phyloP scores from a whole-genome alignment of 371 early-diverging fungal genomes.

The Mortierella sp. region DNA sequence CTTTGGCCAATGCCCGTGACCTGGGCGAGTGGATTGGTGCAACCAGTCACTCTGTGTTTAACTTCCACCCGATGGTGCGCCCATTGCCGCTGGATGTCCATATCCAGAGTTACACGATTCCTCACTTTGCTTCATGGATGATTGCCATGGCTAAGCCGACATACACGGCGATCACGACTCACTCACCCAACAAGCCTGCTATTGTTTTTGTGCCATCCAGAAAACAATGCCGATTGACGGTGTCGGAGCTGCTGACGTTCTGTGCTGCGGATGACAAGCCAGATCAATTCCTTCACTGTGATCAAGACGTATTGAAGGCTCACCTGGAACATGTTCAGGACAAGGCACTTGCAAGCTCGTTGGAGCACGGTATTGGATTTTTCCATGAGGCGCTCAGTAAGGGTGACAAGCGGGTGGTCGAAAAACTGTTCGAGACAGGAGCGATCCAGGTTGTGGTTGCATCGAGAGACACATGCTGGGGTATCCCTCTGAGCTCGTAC shows the following conservation, averaged over 20 bases:
- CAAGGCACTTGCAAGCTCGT: constrained; percentile 72
- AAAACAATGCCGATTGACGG: constrained; percentile 91
- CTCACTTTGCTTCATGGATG: constrained; percentile 95
- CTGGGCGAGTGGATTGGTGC: constrained; percentile 97
- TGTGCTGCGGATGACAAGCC: constrained; percentile 81
- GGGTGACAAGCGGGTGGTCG: constrained; percentile 79
- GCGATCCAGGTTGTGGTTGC: constrained; percentile 92
- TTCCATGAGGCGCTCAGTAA: constrained; percentile 89
- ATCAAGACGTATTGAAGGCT: constrained; percentile 70
- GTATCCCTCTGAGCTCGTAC: constrained; percentile 79
- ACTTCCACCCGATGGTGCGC: constrained; percentile 94
- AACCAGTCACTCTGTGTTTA: constrained; percentile 79
- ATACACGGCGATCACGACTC: constrained; percentile 78
- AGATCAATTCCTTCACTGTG: constrained; percentile 78
- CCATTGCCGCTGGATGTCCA: constrained; percentile 94
- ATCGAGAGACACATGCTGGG: constrained; percentile 92
- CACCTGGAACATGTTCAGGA: constrained; percentile 77
- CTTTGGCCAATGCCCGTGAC: constrained; percentile 95
- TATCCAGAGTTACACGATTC: constrained; percentile 89
- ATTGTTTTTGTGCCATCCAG: constrained; percentile 94
- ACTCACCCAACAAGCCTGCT: constrained; percentile 73
- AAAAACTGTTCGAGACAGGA: constrained; percentile 78
- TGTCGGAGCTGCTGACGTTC: constrained; percentile 83
- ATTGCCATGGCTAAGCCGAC: constrained; percentile 93
- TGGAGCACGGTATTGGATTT: constrained; percentile 89